Conservation (phyloP, 768 basidiomycete genomes). For the Russula sp. region DNA sequence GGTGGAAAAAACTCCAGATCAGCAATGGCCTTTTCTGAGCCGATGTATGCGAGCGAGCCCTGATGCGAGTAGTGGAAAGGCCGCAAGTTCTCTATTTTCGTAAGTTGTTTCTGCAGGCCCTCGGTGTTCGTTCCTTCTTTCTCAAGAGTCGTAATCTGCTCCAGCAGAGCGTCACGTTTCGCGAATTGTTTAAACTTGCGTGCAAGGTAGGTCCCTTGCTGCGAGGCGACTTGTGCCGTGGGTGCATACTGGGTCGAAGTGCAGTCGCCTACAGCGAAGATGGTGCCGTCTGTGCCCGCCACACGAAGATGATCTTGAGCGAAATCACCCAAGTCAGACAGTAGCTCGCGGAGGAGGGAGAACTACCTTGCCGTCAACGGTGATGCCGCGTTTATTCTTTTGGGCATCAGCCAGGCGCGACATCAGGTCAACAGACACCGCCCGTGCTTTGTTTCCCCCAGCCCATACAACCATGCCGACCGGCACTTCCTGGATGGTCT, state of each 20-base stretch:
- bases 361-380: slow-evolving; percentile 70
- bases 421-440: slow-evolving; percentile 62
- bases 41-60: slow-evolving; percentile 90
- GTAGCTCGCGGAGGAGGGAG: slow-evolving; percentile 33
- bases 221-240: slow-evolving; percentile 94
- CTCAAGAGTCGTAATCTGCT: slow-evolving; percentile 40
- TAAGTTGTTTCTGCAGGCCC: slow-evolving; percentile 59
- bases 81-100: slow-evolving; percentile 64
- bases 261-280: slow-evolving; percentile 95
- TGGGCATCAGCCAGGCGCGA: slow-evolving; percentile 69
- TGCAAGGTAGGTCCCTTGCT: slow-evolving; percentile 92
- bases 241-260: slow-evolving; percentile 92
- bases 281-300: slow-evolving; percentile 67
- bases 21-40: slow-evolving; percentile 96
- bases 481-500: slow-evolving; percentile 78
- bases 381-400: slow-evolving; percentile 82
- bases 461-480: slow-evolving; percentile 97
- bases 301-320: slow-evolving; percentile 69
- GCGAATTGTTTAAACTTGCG: slow-evolving; percentile 75
- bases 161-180: slow-evolving; percentile 63
- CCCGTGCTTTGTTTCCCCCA: slow-evolving; percentile 62
- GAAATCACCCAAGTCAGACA: background rate
- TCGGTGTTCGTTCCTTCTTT: slow-evolving; percentile 53
- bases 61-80: slow-evolving; percentile 98
- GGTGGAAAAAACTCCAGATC: slow-evolving; percentile 94